phyloP scores from a whole-genome alignment of 352 stramenopile species.

The Plasmopara halstedii region DNA sequence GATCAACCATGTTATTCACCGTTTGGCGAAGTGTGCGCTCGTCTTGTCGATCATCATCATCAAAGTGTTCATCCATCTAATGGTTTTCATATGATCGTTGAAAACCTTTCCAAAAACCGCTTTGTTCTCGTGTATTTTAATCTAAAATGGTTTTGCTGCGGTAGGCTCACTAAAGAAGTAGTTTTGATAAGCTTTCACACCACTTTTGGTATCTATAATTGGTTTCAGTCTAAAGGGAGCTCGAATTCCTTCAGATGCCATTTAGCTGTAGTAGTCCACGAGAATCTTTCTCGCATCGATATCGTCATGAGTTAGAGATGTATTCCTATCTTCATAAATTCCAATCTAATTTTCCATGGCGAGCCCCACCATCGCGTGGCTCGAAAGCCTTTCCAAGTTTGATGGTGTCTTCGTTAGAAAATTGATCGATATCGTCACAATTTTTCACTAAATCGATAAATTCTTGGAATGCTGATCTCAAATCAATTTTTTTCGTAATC shows the following conservation, averaged over 20 bases:
- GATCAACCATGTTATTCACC: background rate
- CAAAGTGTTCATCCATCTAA: slow-evolving; percentile 20
- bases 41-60: slow-evolving; percentile 5
- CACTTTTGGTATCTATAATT: slow-evolving; percentile 10
- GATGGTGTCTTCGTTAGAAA: slow-evolving; percentile 3
- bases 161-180: slow-evolving; percentile 19
- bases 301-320: slow-evolving; percentile 9
- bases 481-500: background rate
- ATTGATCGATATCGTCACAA: slow-evolving; percentile 3
- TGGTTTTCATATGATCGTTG: slow-evolving; percentile 12
- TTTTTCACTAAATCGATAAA: slow-evolving; percentile 5
- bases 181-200: slow-evolving; percentile 10
- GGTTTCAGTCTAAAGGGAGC: slow-evolving; percentile 15
- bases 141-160: slow-evolving; percentile 12
- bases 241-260: slow-evolving; percentile 5
- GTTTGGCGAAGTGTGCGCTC: background rate
- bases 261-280: slow-evolving; percentile 10
- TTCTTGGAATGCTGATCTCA: background rate
- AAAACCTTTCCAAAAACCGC: slow-evolving; percentile 12
- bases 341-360: slow-evolving; percentile 6
- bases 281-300: slow-evolving; percentile 16
- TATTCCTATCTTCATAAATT: slow-evolving; percentile 12
- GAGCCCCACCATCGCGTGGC: slow-evolving; percentile 4
- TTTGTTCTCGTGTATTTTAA: slow-evolving; percentile 13
- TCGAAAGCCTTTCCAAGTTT: slow-evolving; percentile 4